Evolutionary conservation across 768 basidiomycete species (phyloP), one percentile per base, ranked within the genome.

Genomic region (Boletus bicolor): DNA sequence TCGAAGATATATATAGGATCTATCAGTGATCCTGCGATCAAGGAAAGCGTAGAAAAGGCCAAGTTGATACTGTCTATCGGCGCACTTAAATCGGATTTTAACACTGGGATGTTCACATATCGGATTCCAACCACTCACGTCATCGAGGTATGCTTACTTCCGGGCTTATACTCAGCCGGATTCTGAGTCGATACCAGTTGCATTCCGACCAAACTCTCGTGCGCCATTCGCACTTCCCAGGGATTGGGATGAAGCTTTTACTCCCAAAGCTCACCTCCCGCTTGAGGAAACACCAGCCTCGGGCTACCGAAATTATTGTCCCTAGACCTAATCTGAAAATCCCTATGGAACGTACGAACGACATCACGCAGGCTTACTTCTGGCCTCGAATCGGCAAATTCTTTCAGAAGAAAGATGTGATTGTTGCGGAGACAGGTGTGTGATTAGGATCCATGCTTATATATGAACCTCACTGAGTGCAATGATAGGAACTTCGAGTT

Each of bases 51-150:
- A 30, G 92, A 95, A 71, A 75, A 68, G 3, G 84, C 91, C 5
- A 88, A 86, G 60, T 75, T 94, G 42, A 83, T 91, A 49, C 65
- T 95, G 12, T 88, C 87, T 12, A 75, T 95, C 55, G 90, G 91
- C 5, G 56, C 75, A 1, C 73, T 91, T 48, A 82, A 81, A 66
- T 84, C 81, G 44, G 92, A 95, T 69, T 93, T 91, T 76, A 95
- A 95, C 71, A 91, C 89, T 1, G 93, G 91, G 34, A 88, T 87
- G 69, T 93, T 92, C 71, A 87, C 87, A 0, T 91, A 89, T 64
- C 81, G 80, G 48, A 84, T 87, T 44, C 83, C 86, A 5, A 76
- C 76, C 0, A 68, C 71, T 11, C 77, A 76, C 39, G 84, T 82
- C 14, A 75, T 91, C 58, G 90, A 90, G 77, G 88, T 87, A 60